A percentile compares a stretch with the other conserved stretches of the same genome.
These are phyloP conservation scores for Fusarium nematophilum DNA, from an alignment of 2,329 filamentous ascomycete species.

Conservation along the genomic window DNA sequence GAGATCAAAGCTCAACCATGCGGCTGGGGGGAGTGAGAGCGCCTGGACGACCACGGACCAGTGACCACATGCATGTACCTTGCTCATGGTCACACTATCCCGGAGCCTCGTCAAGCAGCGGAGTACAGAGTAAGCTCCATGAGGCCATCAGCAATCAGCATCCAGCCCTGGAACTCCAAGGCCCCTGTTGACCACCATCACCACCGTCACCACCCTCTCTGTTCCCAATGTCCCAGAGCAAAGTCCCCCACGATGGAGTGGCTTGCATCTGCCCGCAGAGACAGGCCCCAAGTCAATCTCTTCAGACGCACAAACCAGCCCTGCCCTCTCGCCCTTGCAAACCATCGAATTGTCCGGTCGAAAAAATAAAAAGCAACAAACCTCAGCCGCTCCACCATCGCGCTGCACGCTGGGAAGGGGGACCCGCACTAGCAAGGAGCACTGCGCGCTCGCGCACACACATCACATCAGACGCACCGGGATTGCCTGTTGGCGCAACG, in stretches of 20 bases:
- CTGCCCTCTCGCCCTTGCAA: slow-evolving; percentile 7
- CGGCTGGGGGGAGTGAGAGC: slow-evolving; percentile 2
- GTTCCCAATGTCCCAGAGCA: no score
- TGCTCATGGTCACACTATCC: slow-evolving; percentile 4
- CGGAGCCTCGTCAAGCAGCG: slow-evolving; percentile 1
- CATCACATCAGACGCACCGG: slow-evolving; percentile 8
- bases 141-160: neutral
- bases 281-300: slow-evolving; percentile 14
- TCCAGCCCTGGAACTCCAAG: neutral
- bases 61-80: slow-evolving; percentile 13
- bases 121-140: neutral
- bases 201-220: no score
- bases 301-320: slow-evolving; percentile 9
- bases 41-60: neutral
- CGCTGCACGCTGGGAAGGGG: slow-evolving; percentile 6
- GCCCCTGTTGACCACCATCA: neutral
- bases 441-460: slow-evolving; percentile 11
- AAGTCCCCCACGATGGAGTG: neutral
- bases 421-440: slow-evolving; percentile 16
- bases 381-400: slow-evolving; percentile 23
- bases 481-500: slow-evolving; percentile 19
- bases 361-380: slow-evolving; percentile 19
- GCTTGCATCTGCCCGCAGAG: slow-evolving; percentile 2
- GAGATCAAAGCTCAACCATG: neutral
- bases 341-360: neutral